phyloP scores from a whole-genome alignment of 192 early-diverging fungal genomes.

The Haplosporangium gracile region DNA sequence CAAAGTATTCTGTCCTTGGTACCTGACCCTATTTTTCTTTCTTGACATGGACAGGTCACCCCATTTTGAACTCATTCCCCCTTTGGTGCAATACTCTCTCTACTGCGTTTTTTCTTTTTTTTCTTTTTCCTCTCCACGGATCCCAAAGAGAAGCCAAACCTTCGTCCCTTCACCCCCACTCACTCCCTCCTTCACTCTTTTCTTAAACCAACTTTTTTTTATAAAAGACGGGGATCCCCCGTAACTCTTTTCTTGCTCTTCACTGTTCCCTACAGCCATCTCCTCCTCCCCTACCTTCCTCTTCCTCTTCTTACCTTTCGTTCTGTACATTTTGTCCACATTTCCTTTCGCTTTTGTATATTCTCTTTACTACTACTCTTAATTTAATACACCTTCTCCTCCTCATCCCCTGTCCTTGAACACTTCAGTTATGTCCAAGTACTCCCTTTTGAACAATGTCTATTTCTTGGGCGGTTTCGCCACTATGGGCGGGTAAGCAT shows the following conservation, averaged over 20 bases:
- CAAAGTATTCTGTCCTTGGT: background rate
- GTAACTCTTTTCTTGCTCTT: background rate
- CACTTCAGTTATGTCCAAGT: conserved; percentile 25
- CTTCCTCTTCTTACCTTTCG: background rate
- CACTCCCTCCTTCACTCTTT: background rate
- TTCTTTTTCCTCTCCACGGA: background rate
- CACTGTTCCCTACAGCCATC: conserved; percentile 24
- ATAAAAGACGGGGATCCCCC: background rate
- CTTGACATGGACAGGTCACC: no score
- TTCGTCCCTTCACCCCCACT: background rate
- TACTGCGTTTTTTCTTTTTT: background rate
- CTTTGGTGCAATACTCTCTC: background rate
- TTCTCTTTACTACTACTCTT: background rate
- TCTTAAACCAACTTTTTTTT: background rate
- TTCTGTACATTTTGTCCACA: background rate
- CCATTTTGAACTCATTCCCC: background rate
- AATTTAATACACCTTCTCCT: conserved; percentile 3
- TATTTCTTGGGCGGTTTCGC: conserved; percentile 62
- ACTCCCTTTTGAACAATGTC: conserved; percentile 50
- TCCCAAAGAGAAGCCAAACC: background rate
- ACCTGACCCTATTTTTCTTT: background rate
- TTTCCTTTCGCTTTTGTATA: background rate
- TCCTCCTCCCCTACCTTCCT: background rate
- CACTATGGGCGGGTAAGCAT: conserved; percentile 61
- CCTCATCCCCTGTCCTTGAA: background rate